phyloP scores from a whole-genome alignment of 257 asterid species.

The Rehmannia glutinosa region DNA sequence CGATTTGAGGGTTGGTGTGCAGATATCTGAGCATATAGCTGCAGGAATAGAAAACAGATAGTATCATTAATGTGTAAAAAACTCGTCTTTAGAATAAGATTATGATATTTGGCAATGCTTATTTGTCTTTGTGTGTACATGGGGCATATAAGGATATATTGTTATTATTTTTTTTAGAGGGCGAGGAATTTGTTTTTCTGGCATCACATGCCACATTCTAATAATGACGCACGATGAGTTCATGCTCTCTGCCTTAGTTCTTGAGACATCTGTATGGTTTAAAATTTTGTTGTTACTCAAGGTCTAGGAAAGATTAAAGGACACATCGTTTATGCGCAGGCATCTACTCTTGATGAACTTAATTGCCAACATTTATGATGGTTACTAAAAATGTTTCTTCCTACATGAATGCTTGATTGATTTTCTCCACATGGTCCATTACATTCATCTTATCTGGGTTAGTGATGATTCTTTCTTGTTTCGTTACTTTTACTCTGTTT shows the following conservation, averaged over 20 bases:
- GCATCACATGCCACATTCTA: neutral
- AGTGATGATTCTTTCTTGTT: neutral
- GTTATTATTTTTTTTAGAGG: no score
- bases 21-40: neutral
- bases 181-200: no score
- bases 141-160: no score
- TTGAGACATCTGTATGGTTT: neutral
- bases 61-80: no score
- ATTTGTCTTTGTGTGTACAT: no score
- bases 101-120: neutral
- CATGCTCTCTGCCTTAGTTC: neutral
- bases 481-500: neutral
- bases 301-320: neutral
- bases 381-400: neutral
- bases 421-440: neutral
- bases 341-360: neutral
- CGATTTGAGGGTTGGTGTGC: neutral
- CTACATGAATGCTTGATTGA: neutral
- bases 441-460: neutral
- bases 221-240: neutral
- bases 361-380: neutral
- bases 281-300: neutral
- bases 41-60: conserved; percentile 8
- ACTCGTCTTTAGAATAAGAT: neutral
- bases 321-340: neutral